A percentile compares a stretch with the other conserved stretches of the same genome.
Evolutionary conservation across 2,329 filamentous ascomycete species (phyloP).

Genomic region (Penicillium concentricum): DNA sequence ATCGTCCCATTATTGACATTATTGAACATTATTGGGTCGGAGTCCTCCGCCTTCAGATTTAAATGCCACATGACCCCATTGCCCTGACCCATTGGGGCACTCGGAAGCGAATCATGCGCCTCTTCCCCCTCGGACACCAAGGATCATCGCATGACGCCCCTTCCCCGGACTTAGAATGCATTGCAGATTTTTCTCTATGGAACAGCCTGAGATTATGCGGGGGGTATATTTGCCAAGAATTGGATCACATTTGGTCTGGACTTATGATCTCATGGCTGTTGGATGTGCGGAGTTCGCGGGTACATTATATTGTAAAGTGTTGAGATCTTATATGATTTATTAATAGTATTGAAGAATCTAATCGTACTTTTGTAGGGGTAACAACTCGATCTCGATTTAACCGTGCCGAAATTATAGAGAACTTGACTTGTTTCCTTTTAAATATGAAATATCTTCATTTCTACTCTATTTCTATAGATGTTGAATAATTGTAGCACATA

Average conservation of each 20-base stretch:
- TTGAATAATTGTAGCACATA: no score
- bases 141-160: neutral
- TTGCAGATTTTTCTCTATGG: neutral
- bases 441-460: no score
- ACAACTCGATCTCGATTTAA: no score
- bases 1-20: neutral
- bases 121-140: neutral
- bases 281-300: neutral
- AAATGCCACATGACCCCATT: constrained; percentile 1
- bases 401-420: no score
- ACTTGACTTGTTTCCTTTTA: no score
- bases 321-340: no score
- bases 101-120: neutral
- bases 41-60: neutral
- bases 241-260: neutral
- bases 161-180: constrained; percentile 3
- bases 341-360: no score
- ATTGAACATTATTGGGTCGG: neutral
- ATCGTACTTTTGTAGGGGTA: no score
- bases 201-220: neutral
- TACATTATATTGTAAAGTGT: no score
- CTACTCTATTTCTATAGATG: no score
- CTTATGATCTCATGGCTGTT: neutral
- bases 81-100: neutral
- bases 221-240: neutral